A percentile compares a stretch with the other conserved stretches of the same genome.
These are phyloP conservation scores for Epichloe aotearoae DNA, from an alignment of 2,329 filamentous ascomycete genomes.

Conservation along the genomic window DNA sequence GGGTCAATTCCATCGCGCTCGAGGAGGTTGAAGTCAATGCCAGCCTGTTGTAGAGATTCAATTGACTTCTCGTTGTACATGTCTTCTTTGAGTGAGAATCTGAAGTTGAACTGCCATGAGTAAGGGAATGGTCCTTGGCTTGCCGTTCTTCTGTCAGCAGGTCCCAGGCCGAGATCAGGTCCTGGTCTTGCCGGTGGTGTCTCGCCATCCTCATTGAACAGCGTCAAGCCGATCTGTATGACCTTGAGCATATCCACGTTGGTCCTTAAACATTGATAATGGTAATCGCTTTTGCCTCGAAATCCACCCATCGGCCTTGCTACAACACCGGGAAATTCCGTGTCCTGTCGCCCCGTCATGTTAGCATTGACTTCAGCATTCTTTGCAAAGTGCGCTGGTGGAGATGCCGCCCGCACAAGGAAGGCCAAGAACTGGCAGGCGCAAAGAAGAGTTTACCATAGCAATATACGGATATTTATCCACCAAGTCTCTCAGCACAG, in stretches of 20 bases:
- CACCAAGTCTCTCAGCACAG: constrained; percentile 64
- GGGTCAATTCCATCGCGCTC: constrained; percentile 85
- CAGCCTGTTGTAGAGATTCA: constrained; percentile 75
- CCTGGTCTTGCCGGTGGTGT: constrained; percentile 60
- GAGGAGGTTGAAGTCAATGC: constrained; percentile 80
- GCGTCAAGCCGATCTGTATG: constrained; percentile 88
- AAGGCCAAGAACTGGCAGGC: neutral
- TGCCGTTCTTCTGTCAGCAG: constrained; percentile 25
- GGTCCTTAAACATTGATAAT: constrained; percentile 93
- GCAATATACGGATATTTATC: constrained; percentile 92
- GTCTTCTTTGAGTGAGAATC: constrained; percentile 85
- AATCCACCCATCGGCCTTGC: constrained; percentile 91
- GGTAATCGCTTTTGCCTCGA: constrained; percentile 89
- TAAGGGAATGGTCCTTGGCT: constrained; percentile 52
- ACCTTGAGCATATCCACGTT: constrained; percentile 97
- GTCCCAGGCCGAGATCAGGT: constrained; percentile 25
- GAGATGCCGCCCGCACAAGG: no score
- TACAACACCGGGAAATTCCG: constrained; percentile 96
- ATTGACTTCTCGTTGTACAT: constrained; percentile 98
- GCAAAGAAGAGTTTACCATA: constrained; percentile 54
- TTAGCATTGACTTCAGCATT: constrained; percentile 3
- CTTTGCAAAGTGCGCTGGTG: neutral
- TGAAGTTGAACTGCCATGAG: constrained; percentile 99
- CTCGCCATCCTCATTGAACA: constrained; percentile 86
- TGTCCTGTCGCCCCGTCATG: constrained; percentile 51